A percentile compares a stretch with the other conserved stretches of the same genome.
Evolutionary conservation across 148 eudicot species (phyloP).

Genomic region (Chenopodium berlandieri): DNA sequence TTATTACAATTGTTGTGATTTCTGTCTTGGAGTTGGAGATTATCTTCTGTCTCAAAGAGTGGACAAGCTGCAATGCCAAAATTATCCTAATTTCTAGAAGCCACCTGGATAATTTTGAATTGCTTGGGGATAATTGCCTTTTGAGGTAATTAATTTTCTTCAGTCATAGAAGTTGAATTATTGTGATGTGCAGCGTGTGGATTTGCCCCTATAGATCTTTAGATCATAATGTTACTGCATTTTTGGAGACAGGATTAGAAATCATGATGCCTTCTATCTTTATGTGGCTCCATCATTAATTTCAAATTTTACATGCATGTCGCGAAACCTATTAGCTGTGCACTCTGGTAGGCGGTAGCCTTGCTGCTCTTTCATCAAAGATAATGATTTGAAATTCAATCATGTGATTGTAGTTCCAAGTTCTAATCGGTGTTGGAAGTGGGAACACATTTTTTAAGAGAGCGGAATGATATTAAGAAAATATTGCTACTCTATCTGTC

Average conservation of each 20-base stretch:
- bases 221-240: background rate
- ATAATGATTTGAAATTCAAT: background rate
- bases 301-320: background rate
- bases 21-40: background rate
- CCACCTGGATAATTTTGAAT: background rate
- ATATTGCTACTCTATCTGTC: background rate
- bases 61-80: background rate
- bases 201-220: background rate
- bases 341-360: background rate
- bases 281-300: background rate
- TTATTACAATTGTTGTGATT: background rate
- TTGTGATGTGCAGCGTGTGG: background rate
- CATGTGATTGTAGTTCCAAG: background rate
- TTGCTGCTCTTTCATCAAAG: background rate
- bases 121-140: background rate
- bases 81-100: background rate
- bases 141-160: background rate
- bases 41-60: background rate
- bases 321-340: background rate
- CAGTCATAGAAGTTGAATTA: background rate
- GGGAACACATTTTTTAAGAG: background rate
- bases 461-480: background rate
- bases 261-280: background rate
- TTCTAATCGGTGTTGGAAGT: background rate
- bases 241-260: background rate